These are phyloP conservation scores for Solanum hybrid DNA, from an alignment of 305 asterid species.

Conservation along the genomic window DNA sequence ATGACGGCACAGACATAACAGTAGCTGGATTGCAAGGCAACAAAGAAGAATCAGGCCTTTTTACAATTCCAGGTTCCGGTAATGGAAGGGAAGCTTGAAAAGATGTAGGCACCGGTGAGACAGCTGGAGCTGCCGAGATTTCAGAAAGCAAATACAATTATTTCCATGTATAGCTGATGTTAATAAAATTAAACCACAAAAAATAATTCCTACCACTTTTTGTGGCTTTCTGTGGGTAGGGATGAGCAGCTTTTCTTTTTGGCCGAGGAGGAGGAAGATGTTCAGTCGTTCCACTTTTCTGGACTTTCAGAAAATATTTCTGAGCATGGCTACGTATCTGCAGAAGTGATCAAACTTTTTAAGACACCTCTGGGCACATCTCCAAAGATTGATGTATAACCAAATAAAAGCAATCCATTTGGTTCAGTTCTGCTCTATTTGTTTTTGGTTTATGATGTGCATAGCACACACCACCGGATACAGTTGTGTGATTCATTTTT, in stretches of 20 bases:
- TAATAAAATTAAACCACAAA: not conserved
- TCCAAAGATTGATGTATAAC: not conserved
- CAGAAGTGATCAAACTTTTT: slow-evolving; percentile 12
- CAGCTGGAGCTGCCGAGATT: slow-evolving; percentile 39
- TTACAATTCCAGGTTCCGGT: slow-evolving; percentile 38
- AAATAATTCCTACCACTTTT: slow-evolving; percentile 42
- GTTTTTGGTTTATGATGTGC: not conserved
- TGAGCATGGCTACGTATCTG: slow-evolving; percentile 99
- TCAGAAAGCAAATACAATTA: slow-evolving; percentile 10
- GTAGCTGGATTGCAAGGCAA: slow-evolving; percentile 29
- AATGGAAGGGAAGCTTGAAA: slow-evolving; percentile 37
- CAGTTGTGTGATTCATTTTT: not conserved
- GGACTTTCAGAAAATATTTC: slow-evolving; percentile 80
- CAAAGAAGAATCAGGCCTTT: slow-evolving; percentile 35
- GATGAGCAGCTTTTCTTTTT: slow-evolving; percentile 93
- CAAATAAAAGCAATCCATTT: not conserved
- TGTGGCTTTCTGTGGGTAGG: slow-evolving; percentile 91
- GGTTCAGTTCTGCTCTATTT: not conserved
- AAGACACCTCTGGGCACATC: not conserved
- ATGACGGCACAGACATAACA: slow-evolving; percentile 36
- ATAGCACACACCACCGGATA: not conserved
- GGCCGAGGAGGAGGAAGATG: slow-evolving; percentile 98
- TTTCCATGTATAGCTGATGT: not conserved
- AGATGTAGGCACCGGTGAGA: slow-evolving; percentile 38
- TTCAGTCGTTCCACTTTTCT: slow-evolving; percentile 75